Base-by-base conservation (phyloP, 2,329 filamentous ascomycete genomes). In the Monascus ruber region DNA sequence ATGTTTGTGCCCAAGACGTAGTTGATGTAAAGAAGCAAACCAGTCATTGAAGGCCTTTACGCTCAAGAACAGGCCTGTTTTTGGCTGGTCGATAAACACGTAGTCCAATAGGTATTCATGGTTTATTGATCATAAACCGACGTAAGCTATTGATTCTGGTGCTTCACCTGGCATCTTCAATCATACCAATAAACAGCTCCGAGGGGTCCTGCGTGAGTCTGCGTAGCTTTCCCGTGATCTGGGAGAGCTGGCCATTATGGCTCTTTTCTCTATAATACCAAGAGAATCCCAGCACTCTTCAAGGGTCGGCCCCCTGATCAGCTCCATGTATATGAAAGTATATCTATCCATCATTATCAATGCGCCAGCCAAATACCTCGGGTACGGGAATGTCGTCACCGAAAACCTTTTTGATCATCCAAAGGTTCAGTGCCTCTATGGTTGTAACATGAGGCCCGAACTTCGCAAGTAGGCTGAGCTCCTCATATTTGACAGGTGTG, bases 351-450 rank as follows among this genome's bases (percentile, higher is more conserved):
- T 29, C 26, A 1, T 49, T 42, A 31, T 53, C 43, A 24, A 50
- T 41, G 24, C 44, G 47, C 58, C 58, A 65, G 17, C 60, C 59
- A 48, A 58, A 64, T n/a, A 62, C 42, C 39, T 65, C 56, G 1
- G 62, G 60, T 24, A 61, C 60, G 33, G 59, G 59, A 31, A 62
- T 47, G 5, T 46, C 34, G 24, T 43, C 42, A 7, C 36, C 4
- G 34, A 54, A 48, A 7, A 37, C 33, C 37, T 33, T 34, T 37
- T 42, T 44, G 28, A 58, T 33, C 37, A 47, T 46, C 40, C 51
- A 49, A n/a, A 53, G 48, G 37, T 44, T 48, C 39, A 47, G 41
- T 6, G 48, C 55, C 44, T 57, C 53, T 27, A 36, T 36, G 34
- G 45, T 34, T 6, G 33, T 44, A 25, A 53, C 47, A 34, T 42